Evolutionary conservation across 2,329 filamentous ascomycete species (phyloP).

Genomic region (Colletotrichum lini): DNA sequence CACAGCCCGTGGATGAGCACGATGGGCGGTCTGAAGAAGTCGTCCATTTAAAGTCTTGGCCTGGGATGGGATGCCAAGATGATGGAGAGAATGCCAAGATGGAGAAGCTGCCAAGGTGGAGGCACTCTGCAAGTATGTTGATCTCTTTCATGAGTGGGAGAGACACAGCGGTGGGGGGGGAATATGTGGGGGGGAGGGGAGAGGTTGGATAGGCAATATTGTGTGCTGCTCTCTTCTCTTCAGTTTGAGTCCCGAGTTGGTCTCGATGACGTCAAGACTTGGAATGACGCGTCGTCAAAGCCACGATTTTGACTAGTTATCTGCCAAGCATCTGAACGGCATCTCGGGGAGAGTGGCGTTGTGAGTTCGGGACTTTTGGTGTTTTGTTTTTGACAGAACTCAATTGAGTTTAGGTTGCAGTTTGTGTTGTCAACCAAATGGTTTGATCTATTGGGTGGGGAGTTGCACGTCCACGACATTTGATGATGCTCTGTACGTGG

Average conservation of each 20-base stretch:
- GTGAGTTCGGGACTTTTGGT: no score
- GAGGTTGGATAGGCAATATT: neutral
- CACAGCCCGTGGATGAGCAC: constrained; percentile 46
- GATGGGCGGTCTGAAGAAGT: constrained; percentile 36
- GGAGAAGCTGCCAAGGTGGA: no score
- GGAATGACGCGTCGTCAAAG: neutral
- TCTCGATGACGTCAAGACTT: constrained; percentile 25
- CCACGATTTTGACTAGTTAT: neutral
- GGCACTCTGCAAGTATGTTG: neutral
- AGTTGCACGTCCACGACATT: no score
- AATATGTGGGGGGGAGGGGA: no score
- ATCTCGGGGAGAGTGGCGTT: neutral
- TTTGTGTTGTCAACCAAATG: no score
- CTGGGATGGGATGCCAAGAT: constrained; percentile 2
- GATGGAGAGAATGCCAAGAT: neutral
- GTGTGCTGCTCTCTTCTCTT: neutral
- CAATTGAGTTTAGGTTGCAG: no score
- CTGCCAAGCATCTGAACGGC: neutral
- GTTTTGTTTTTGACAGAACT: no score
- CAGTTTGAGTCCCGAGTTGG: neutral
- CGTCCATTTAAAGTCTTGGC: constrained; percentile 25
- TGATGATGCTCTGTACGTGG: no score
- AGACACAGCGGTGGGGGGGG: neutral
- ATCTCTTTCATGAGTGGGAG: neutral
- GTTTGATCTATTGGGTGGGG: no score